These are phyloP conservation scores for Daedaleopsis sinensis DNA, from an alignment of 768 basidiomycete genomes.

Conservation along the genomic window DNA sequence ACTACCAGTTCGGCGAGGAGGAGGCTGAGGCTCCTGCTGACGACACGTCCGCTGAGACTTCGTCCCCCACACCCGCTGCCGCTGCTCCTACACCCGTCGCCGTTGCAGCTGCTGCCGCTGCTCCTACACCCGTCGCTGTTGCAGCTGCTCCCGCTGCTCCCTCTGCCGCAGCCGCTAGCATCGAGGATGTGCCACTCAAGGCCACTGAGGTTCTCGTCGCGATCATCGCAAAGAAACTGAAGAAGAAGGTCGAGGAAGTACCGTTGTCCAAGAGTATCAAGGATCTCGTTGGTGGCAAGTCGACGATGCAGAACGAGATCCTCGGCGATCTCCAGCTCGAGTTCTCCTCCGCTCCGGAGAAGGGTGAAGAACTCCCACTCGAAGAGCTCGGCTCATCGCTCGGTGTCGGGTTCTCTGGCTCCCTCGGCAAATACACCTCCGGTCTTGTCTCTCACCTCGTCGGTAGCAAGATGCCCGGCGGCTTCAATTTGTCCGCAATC, in stretches of 20 bases:
- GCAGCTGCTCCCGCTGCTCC: conserved; percentile 54
- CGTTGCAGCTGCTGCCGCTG: conserved; percentile 43
- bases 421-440: conserved; percentile 90
- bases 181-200: conserved; percentile 92
- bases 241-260: conserved; percentile 90
- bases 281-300: conserved; percentile 98
- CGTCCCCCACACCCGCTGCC: conserved; percentile 41
- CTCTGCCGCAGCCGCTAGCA: conserved; percentile 65
- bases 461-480: conserved; percentile 97
- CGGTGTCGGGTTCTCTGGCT: conserved; percentile 77
- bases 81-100: conserved; percentile 46
- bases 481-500: conserved; percentile 93
- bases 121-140: conserved; percentile 45
- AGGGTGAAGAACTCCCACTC: conserved; percentile 95
- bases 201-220: conserved; percentile 84
- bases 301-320: conserved; percentile 98
- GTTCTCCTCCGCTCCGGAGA: conserved; percentile 94
- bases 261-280: conserved; percentile 95
- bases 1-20: conserved; percentile 97
- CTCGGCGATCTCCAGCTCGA: conserved; percentile 96
- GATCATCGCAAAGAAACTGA: conserved; percentile 97
- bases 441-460: conserved; percentile 90
- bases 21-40: conserved; percentile 53
- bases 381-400: conserved; percentile 93
- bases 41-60: conserved; percentile 36